Evolutionary conservation across 352 stramenopile species (phyloP), one percentile per base, ranked within the genome.

Genomic region (Phytophthora meadii): DNA sequence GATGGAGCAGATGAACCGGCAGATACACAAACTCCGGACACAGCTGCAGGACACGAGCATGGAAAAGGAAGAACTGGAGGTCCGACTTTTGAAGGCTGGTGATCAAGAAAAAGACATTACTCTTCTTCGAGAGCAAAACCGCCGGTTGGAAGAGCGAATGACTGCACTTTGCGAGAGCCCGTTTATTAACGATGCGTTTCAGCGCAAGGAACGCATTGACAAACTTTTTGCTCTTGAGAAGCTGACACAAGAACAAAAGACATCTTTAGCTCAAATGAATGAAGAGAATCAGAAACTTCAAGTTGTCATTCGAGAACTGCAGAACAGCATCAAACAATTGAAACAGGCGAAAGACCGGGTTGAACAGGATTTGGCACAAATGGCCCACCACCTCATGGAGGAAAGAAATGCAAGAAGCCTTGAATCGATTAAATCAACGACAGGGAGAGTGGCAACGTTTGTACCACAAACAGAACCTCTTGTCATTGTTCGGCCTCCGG

Each of bases 171-270:
- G 93, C 56, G 92, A 98, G 57, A 97, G 89, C 22, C 93, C 93
- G 10, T 98, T 98, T 68, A 97, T 98, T 25, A 94, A 94, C 58
- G 87, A 98, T 44, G 91, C 91, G 4, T 97, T 96, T 48, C 81
- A 96, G 63, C 77, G 83, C 1, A 96, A 95, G 66, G 87, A 93
- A 25, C 77, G 85, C 4, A 94, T 94, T 41, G 84, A 96, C 46
- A 94, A 90, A 34, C 64, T 98, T 0, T 87, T 92, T 15, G 83
- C 89, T 19, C 74, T 98, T 28, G 93, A 98, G 59, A 90, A 93
- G 39, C 51, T 83, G 4, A 94, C 81, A 3, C 74, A 92, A 52
- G 70, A 93, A 48, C 88, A 95, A 51, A 92, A 96, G 49, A 46
- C 64, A 10, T 81, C 80, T 34, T 92, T 97, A 42, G 70, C 69